Evolutionary conservation across 208 protist species (phyloP), one percentile per base, ranked within the genome.

Genomic region (Trypanosoma conorhini): DNA sequence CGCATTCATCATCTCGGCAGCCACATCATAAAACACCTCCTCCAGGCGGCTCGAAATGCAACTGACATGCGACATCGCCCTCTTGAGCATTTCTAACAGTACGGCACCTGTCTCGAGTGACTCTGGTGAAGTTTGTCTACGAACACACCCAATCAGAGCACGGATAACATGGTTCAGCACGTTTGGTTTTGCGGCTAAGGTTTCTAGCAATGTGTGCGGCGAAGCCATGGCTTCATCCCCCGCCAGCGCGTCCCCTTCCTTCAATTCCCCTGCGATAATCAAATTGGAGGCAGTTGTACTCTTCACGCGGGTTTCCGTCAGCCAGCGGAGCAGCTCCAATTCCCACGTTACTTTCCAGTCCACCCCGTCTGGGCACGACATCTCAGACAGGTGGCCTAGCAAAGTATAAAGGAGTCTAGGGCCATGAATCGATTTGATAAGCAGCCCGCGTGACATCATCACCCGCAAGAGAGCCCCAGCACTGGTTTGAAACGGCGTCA

Each of bases 351-450:
- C 33, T 0, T 44, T n/a, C 22, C 17, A 15, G 30, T 62, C 48
- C 24, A 17, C 17, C 42, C 4, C 17, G 24, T 38, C 12, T 31
- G 22, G 21, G 30, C 22, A 51, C 31, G 51, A 65, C 28, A 46
- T 48, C 5, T 71, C 65, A 38, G 31, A 63, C 15, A 77, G n/a
- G 51, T 77, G 64, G 30, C 72, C 65, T 19, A 38, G 52, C 57
- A 77, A 54, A 26, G 72, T 77, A 59, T 77, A 72, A 0, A 72
- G n/a, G 38, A 77, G 38, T 35, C 67, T 68, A 17, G 64, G 65
- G 0, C 46, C 72, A 68, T 77, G 72, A 24, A 77, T 22, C 19
- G 33, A 30, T 52, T 59, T 63, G 9, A 77, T 60, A 17, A 77
- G 60, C 21, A 77, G 30, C 21, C 51, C 38, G 24, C 50, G 62